A percentile compares a stretch with the other conserved stretches of the same genome.
phyloP scores from a whole-genome alignment of 2,329 filamentous ascomycete genomes.

The Penicillium sp. region DNA sequence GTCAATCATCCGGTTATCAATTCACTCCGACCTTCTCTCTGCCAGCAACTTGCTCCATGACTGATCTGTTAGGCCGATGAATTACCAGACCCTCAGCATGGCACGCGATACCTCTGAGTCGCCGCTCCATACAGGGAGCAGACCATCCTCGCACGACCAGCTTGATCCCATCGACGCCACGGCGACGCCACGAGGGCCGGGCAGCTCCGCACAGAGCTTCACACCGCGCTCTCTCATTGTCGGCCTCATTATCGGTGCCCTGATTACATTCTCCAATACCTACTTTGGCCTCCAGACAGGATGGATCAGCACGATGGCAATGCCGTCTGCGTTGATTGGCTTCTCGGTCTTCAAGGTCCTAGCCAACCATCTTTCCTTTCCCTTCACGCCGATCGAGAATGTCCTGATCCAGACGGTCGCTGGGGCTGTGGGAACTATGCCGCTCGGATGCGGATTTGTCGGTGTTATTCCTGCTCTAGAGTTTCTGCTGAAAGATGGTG shows the following conservation, averaged over 20 bases:
- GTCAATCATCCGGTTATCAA: constrained; percentile 21
- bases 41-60: constrained; percentile 5
- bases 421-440: constrained; percentile 94
- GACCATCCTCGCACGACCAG: constrained; percentile 3
- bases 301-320: constrained; percentile 85
- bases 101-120: constrained; percentile 24
- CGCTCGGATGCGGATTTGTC: constrained; percentile 89
- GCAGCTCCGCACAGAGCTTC: constrained; percentile 58
- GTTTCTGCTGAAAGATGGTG: constrained; percentile 71
- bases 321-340: constrained; percentile 90
- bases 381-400: constrained; percentile 93
- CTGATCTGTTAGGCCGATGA: constrained; percentile 24
- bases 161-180: constrained; percentile 1
- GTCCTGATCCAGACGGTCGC: constrained; percentile 95
- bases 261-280: constrained; percentile 96
- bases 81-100: constrained; percentile 37
- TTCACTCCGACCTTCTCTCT: not conserved
- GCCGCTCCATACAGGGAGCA: not conserved
- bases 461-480: constrained; percentile 91
- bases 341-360: constrained; percentile 88
- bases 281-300: constrained; percentile 96
- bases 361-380: constrained; percentile 65
- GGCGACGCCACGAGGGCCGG: constrained; percentile 8
- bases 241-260: constrained; percentile 75
- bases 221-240: constrained; percentile 74